Conservation (phyloP, 2,329 filamentous ascomycete genomes). For the Venturia nashicola region DNA sequence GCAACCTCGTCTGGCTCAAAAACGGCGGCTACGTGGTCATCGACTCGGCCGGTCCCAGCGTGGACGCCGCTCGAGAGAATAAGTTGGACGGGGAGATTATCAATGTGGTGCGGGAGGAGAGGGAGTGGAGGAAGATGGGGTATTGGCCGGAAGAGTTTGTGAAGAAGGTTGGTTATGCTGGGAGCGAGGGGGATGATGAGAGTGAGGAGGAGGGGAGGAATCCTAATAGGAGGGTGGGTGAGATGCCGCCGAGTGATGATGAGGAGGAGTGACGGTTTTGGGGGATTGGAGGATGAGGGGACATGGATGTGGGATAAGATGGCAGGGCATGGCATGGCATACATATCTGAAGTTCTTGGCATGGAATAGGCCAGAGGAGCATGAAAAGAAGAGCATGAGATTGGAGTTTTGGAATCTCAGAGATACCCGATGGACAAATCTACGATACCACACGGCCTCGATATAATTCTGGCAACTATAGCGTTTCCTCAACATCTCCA, state of each 20-base stretch:
- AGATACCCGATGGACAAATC: background rate
- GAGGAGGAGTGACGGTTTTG: background rate
- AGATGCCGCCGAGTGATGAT: conserved; percentile 11
- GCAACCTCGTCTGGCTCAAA: conserved; percentile 88
- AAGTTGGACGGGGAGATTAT: conserved; percentile 81
- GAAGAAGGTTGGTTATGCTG: conserved; percentile 4
- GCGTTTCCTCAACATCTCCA: background rate
- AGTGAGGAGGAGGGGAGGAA: conserved; percentile 4
- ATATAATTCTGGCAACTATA: background rate
- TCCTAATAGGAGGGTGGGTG: conserved; percentile 9
- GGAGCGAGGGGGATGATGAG: conserved; percentile 7
- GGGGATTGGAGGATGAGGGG: background rate
- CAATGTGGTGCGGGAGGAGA: conserved; percentile 86
- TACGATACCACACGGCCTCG: background rate
- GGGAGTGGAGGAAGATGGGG: conserved; percentile 72
- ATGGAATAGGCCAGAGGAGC: background rate
- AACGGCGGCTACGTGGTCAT: conserved; percentile 78
- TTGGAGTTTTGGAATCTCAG: background rate
- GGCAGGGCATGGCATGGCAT: background rate
- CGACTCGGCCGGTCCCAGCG: conserved; percentile 38
- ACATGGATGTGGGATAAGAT: background rate
- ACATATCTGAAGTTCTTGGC: background rate
- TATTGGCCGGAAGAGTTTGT: conserved; percentile 50
- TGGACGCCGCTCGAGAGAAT: conserved; percentile 50
- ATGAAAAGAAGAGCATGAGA: background rate